Conservation (phyloP, 345 rosid species). For the Cardamine chenopodiifolia region DNA sequence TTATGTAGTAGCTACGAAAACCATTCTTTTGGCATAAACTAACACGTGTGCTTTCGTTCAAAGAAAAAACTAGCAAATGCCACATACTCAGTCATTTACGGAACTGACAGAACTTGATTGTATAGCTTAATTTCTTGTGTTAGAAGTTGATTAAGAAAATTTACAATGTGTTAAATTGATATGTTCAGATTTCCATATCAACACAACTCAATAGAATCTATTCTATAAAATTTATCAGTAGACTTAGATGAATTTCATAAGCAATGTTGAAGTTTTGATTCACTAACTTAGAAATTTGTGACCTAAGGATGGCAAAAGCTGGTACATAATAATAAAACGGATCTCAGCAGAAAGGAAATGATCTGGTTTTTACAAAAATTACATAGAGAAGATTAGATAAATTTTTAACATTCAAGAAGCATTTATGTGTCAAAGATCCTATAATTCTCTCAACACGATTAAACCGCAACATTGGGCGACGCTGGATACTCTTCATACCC, state of each 20-base stretch:
- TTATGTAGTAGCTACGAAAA: too few species aligned
- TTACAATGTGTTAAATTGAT: too few species aligned
- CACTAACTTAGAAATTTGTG: background rate
- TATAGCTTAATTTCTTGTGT: too few species aligned
- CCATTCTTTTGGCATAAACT: too few species aligned
- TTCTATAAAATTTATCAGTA: background rate
- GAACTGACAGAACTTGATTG: too few species aligned
- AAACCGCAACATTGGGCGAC: constrained; percentile 45
- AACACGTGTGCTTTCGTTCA: too few species aligned
- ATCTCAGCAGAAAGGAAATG: constrained; percentile 19
- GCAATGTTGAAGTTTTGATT: background rate
- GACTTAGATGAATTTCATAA: background rate
- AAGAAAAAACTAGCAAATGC: too few species aligned
- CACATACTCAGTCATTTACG: too few species aligned
- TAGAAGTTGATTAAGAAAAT: too few species aligned
- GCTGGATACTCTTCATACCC: constrained; percentile 80
- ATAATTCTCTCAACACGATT: constrained; percentile 3
- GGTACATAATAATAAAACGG: background rate
- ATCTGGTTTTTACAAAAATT: constrained; percentile 1
- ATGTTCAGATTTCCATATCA: background rate
- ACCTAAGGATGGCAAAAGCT: background rate
- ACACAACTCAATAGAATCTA: background rate
- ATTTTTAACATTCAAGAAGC: constrained; percentile 10
- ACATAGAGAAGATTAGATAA: constrained; percentile 20
- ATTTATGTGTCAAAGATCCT: constrained; percentile 10